Evolutionary conservation across 2,329 filamentous ascomycete genomes (phyloP).

Genomic region (Fusarium sp.): DNA sequence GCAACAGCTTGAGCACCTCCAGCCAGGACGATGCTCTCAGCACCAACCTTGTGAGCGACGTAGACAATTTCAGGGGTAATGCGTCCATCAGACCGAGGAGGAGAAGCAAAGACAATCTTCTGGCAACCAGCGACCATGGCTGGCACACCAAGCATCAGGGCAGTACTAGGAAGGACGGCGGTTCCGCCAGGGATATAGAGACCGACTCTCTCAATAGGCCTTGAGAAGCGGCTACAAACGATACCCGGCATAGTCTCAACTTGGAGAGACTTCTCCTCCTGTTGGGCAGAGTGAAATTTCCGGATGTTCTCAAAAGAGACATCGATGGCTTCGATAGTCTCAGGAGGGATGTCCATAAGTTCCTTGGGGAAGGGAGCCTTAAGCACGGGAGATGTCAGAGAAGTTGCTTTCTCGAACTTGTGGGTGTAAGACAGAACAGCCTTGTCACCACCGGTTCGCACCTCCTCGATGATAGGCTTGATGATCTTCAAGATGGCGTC

Average conservation of each 20-base stretch:
- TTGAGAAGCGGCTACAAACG: constrained; percentile 90
- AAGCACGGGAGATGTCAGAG: constrained; percentile 88
- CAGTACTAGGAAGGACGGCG: constrained; percentile 95
- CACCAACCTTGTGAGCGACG: constrained; percentile 95
- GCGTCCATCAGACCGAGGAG: constrained; percentile 88
- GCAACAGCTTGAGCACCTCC: constrained; percentile 96
- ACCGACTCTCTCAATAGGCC: constrained; percentile 95
- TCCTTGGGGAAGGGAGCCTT: constrained; percentile 88
- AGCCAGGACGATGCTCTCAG: constrained; percentile 94
- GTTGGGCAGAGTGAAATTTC: constrained; percentile 93
- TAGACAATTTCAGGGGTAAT: constrained; percentile 98
- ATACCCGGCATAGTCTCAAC: constrained; percentile 99
- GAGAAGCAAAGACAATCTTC: constrained; percentile 93
- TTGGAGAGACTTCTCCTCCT: constrained; percentile 82
- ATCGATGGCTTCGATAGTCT: constrained; percentile 94
- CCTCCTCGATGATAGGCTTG: constrained; percentile 90
- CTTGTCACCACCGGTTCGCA: constrained; percentile 86
- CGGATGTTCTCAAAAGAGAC: constrained; percentile 93
- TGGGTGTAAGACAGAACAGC: constrained; percentile 94
- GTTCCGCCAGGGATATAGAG: constrained; percentile 97
- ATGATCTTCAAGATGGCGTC: constrained; percentile 94
- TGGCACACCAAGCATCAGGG: constrained; percentile 97
- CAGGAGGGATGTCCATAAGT: constrained; percentile 86
- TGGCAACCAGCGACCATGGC: constrained; percentile 98
- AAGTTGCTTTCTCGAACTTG: constrained; percentile 97